A percentile compares a stretch with the other conserved stretches of the same genome.
Conservation (phyloP, 148 eudicot genomes). For the Chenopodium suecicum region DNA sequence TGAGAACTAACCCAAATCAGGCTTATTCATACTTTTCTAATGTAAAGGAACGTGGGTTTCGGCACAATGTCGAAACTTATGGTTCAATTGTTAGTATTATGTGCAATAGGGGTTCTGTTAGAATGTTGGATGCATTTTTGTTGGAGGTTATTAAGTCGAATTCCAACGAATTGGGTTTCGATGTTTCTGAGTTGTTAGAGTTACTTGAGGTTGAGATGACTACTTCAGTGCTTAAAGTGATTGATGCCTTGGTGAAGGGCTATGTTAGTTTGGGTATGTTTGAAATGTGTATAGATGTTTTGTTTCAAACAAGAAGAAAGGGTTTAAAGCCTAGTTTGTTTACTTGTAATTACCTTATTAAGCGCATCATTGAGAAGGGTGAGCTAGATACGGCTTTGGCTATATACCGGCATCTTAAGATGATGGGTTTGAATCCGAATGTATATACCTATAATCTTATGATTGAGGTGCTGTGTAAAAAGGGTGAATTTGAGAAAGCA, state of each 20-base stretch:
- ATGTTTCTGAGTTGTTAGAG: slow-evolving; percentile 46
- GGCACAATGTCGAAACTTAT: slow-evolving; percentile 46
- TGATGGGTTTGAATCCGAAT: slow-evolving; percentile 50
- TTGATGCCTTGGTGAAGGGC: slow-evolving; percentile 55
- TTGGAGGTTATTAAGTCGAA: slow-evolving; percentile 39
- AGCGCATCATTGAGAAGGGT: slow-evolving; percentile 41
- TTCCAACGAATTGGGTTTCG: slow-evolving; percentile 39
- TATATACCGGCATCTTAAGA: slow-evolving; percentile 45
- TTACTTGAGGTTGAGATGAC: slow-evolving; percentile 33
- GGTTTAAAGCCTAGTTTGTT: slow-evolving; percentile 45
- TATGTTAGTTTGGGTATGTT: slow-evolving; percentile 53
- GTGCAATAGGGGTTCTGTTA: slow-evolving; percentile 42
- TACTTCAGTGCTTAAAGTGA: slow-evolving; percentile 34
- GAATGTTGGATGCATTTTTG: slow-evolving; percentile 41
- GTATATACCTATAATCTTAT: slow-evolving; percentile 60
- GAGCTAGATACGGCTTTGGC: slow-evolving; percentile 41
- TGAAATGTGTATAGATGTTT: slow-evolving; percentile 49
- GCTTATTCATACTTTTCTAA: slow-evolving; percentile 45
- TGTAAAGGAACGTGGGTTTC: slow-evolving; percentile 51
- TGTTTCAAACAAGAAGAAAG: slow-evolving; percentile 39
- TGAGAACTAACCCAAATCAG: slow-evolving; percentile 41
- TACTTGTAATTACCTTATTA: slow-evolving; percentile 54
- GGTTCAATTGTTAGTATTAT: slow-evolving; percentile 46
- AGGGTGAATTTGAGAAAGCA: slow-evolving; percentile 49
- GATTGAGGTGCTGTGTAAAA: slow-evolving; percentile 52